A percentile compares a stretch with the other conserved stretches of the same genome.
These are phyloP conservation scores for Phytophthora fragariae DNA, from an alignment of 352 stramenopile genomes.

Conservation along the genomic window DNA sequence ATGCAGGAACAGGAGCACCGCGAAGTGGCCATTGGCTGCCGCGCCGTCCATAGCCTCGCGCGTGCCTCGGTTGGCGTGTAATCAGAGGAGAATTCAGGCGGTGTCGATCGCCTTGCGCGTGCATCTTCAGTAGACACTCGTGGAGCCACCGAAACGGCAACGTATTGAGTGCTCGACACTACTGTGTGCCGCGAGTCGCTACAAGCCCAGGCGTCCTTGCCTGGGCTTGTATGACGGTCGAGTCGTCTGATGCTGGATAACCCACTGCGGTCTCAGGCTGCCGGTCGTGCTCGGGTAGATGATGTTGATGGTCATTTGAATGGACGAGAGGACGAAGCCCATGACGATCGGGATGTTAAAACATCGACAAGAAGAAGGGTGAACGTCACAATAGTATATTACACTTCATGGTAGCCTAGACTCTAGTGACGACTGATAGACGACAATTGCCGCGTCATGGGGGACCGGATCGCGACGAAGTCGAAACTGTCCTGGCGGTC, in stretches of 20 bases:
- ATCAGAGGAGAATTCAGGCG: no score
- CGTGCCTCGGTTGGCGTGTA: no score
- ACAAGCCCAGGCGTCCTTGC: neutral
- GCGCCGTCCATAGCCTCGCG: constrained; percentile 15
- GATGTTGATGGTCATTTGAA: constrained; percentile 36
- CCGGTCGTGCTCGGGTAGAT: constrained; percentile 33
- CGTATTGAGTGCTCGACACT: neutral
- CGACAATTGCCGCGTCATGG: constrained; percentile 10
- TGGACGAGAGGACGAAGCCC: constrained; percentile 35
- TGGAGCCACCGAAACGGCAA: no score
- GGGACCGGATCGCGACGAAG: constrained; percentile 28
- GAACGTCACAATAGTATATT: neutral
- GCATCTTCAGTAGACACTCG: no score
- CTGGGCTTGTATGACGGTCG: no score
- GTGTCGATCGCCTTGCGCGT: no score
- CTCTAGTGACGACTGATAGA: neutral
- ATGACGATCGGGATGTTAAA: constrained; percentile 39
- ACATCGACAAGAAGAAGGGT: no score
- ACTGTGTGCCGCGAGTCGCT: neutral
- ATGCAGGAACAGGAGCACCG: constrained; percentile 40
- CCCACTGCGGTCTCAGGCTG: constrained; percentile 13
- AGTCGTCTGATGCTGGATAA: constrained; percentile 13
- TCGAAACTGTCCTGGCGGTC: constrained; percentile 26
- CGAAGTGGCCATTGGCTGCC: constrained; percentile 33
- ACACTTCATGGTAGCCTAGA: neutral